phyloP scores from a whole-genome alignment of 768 basidiomycete species.

The Leccinum ochraceum region DNA sequence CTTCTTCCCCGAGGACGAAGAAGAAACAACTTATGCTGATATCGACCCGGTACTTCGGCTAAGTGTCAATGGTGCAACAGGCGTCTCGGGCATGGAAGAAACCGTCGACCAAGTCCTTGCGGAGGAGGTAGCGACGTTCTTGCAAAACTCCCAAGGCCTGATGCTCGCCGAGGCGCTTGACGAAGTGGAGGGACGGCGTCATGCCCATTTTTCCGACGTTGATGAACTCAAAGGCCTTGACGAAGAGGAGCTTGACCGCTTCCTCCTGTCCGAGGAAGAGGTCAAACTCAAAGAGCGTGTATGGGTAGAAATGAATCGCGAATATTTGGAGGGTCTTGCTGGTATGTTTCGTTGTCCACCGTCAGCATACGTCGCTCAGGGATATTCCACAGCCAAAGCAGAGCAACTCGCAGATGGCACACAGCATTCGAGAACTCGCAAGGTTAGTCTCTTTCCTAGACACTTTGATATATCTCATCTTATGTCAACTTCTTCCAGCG shows the following conservation, averaged over 20 bases:
- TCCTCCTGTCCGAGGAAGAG: slow-evolving; percentile 78
- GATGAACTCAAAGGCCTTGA: slow-evolving; percentile 80
- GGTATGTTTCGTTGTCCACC: slow-evolving; percentile 39
- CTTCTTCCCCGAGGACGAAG: slow-evolving; percentile 47
- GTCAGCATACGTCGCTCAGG: slow-evolving; percentile 42
- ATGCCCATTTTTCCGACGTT: slow-evolving; percentile 46
- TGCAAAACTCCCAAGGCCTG: slow-evolving; percentile 62
- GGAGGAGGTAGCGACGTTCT: slow-evolving; percentile 68
- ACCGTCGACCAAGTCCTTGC: slow-evolving; percentile 62
- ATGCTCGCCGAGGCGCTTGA: slow-evolving; percentile 61
- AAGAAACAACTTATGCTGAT: slow-evolving; percentile 42
- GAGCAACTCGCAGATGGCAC: slow-evolving; percentile 48
- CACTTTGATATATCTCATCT: slow-evolving; percentile 22
- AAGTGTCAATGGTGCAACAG: slow-evolving; percentile 14
- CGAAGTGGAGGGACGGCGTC: slow-evolving; percentile 64
- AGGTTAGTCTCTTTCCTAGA: slow-evolving; percentile 64
- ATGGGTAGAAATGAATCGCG: slow-evolving; percentile 92
- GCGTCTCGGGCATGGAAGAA: slow-evolving; percentile 51
- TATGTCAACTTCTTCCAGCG: slow-evolving; percentile 44
- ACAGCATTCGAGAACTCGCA: slow-evolving; percentile 59
- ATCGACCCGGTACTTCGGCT: slow-evolving; percentile 59
- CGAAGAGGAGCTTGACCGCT: slow-evolving; percentile 85
- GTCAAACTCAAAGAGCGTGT: slow-evolving; percentile 85
- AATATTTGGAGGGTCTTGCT: slow-evolving; percentile 86
- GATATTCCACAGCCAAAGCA: slow-evolving; percentile 62